These are phyloP conservation scores for Pythium aquatile DNA, from an alignment of 352 stramenopile genomes.

Conservation along the genomic window DNA sequence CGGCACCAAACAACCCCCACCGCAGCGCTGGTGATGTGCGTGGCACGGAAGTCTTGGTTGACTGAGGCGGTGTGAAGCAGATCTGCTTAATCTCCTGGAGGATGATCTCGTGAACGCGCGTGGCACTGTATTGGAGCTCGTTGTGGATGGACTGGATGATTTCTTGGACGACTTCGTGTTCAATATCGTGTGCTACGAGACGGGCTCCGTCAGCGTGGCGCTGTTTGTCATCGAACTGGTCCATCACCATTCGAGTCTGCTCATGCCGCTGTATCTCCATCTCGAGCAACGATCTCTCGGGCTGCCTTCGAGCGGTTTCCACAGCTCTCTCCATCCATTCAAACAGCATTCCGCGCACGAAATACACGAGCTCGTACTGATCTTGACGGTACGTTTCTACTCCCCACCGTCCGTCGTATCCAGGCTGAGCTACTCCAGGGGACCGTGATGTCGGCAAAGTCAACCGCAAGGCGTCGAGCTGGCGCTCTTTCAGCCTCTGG, in stretches of 20 bases:
- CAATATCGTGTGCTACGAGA: slow-evolving; percentile 24
- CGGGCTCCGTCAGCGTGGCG: not conserved
- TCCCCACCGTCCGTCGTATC: slow-evolving; percentile 37
- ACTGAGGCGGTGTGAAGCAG: slow-evolving; percentile 16
- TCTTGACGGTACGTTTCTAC: slow-evolving; percentile 42
- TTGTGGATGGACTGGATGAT: slow-evolving; percentile 36
- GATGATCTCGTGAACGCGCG: slow-evolving; percentile 25
- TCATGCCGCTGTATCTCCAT: slow-evolving; percentile 31
- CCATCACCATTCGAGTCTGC: slow-evolving; percentile 24
- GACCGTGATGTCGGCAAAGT: not conserved
- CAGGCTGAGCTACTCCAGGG: not conserved
- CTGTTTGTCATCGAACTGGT: slow-evolving; percentile 26
- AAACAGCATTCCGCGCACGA: slow-evolving; percentile 43
- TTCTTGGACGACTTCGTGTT: slow-evolving; percentile 33
- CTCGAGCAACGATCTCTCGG: slow-evolving; percentile 31
- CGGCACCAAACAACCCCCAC: not conserved
- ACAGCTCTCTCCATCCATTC: slow-evolving; percentile 36
- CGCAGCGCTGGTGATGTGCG: not conserved
- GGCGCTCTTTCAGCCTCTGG: slow-evolving; percentile 28
- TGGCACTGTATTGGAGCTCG: slow-evolving; percentile 33
- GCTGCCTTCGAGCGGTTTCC: slow-evolving; percentile 21
- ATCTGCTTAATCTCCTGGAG: slow-evolving; percentile 26
- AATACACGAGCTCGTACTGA: slow-evolving; percentile 39
- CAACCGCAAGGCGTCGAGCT: slow-evolving; percentile 25
- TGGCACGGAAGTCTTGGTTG: not conserved